Base-by-base conservation (phyloP, 2,329 filamentous ascomycete genomes). In the Colletotrichum sublineola region DNA sequence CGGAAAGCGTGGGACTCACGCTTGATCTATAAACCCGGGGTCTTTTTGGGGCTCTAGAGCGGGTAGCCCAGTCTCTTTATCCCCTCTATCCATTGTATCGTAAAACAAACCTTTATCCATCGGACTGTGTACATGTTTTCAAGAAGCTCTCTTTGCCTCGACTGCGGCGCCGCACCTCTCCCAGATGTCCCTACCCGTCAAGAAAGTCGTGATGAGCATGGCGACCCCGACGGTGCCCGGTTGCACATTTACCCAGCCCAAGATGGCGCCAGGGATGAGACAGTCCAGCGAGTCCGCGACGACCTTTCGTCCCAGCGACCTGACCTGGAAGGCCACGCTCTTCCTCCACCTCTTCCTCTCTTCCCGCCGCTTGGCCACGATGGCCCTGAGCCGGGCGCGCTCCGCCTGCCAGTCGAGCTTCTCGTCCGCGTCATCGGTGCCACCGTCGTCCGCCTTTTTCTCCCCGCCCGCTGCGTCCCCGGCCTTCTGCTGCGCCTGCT, bases 111-210 rank as follows among this genome's bases (percentile, higher is more conserved):
- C 0, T 11, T 20, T 55, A n/a, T n/a, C 44, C 7, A 12, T 20
- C 11, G 46, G 11, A 15, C 9, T n/a, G 4, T 6, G 8, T 24
- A 20, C 20, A 24, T 2, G n/a, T 18, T n/a, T 55, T 46, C 7
- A 56, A 18, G 33, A 5, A 15, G 46, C n/a, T 29, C 58, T 63
- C 38, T 46, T 63, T 1, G 38, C 56, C 38, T 36, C 14, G 1
- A 71, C 67, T 14, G n/a, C 24, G 6, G 63, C 67, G 18, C 71
- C 71, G 38, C 85, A 86, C 67, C 83, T 83, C 70, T 87, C 84
- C 92, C 92, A 94, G 2, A 91, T 87, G 75, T 90, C 88, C 74
- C 82, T 78, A 1, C 87, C 86, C 12, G 90, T 90, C 57, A 94
- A 77, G 5, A 92, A 57, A 0, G 91, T 92, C 63, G 90, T 91